These are phyloP conservation scores for Fusarium euwallaceae DNA, from an alignment of 2,329 filamentous ascomycete species.

Conservation along the genomic window DNA sequence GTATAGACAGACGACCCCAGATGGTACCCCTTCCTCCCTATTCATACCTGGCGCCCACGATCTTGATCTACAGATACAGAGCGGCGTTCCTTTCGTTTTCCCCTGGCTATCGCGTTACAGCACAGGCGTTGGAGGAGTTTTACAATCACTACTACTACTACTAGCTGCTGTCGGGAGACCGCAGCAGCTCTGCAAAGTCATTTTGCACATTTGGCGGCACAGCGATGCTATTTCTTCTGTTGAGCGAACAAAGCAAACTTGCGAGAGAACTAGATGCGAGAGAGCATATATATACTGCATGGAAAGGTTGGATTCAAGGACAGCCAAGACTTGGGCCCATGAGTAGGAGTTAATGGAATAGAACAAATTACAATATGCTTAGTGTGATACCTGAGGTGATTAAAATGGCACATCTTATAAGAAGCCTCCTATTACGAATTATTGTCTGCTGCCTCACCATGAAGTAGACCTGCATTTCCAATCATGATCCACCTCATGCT, in stretches of 20 bases:
- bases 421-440: not conserved
- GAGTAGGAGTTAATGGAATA: conserved; percentile 34
- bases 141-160: conserved; percentile 1
- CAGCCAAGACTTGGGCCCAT: conserved; percentile 6
- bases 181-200: not conserved
- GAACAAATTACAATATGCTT: conserved; percentile 1
- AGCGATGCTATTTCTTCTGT: conserved; percentile 26
- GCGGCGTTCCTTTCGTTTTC: conserved; percentile 31
- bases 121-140: conserved; percentile 36
- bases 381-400: not conserved
- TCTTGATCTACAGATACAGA: conserved; percentile 5
- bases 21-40: conserved; percentile 3
- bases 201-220: conserved; percentile 12
- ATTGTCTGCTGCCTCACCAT: not conserved
- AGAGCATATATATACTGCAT: conserved; percentile 10
- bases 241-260: conserved; percentile 5
- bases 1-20: conserved; percentile 23
- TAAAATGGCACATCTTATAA: not conserved
- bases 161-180: conserved; percentile 8
- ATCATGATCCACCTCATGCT: not conserved
- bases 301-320: conserved; percentile 12
- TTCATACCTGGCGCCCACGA: conserved; percentile 3
- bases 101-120: conserved; percentile 18
- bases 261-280: conserved; percentile 22
- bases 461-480: not conserved